Base-by-base conservation (phyloP, 2,329 filamentous ascomycete species). In the Trichoderma koningiopsis region DNA sequence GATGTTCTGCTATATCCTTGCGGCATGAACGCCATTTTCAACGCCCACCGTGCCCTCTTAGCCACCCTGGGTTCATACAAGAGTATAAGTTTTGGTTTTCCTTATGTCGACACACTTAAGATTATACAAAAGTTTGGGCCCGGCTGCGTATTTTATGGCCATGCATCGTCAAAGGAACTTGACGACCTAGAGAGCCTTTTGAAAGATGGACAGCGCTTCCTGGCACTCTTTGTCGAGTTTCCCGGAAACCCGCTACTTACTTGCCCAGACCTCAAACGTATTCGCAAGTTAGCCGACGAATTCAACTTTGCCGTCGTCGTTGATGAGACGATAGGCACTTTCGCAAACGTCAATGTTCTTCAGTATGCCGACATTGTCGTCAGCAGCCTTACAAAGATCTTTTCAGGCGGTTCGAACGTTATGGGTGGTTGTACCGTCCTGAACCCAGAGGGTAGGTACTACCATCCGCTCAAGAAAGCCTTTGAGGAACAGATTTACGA, bases 21-120 rank as follows among this genome's bases (percentile, higher is more conserved):
- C 52, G 96, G 96, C 47, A 99, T 99, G 94, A 97, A 93, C 76
- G 89, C 95, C 63, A 97, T 99, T 56, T 99, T 93, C 82, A 93
- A 93, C 74, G 87, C 92, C 0, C 96, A 99, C 77, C 89, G 91
- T 60, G 88, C 88, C 55, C 83, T 97, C 62, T 82, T 95, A 71
- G 82, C 84, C 63, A 85, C 88, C 0, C 87, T 90, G 47, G 89
- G 89, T 3, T 82, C 85, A 8, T 77, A 87, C 70, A 92, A 92
- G 79, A 96, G 93, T 78, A 89, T 99, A 76, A 94, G 91, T 76
- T 97, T 93, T 76, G 96, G 96, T n/a, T 99, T 99, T 74, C 94
- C 96, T 0, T 99, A 99, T 75, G 93, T 97, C 64, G 96, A 99
- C 79, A 97, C 96, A 0, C 86, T 98, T 67, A 99, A 99, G 79